phyloP scores from a whole-genome alignment of 495 filamentous ascomycete species.

The Aspergillus haitiensis region DNA sequence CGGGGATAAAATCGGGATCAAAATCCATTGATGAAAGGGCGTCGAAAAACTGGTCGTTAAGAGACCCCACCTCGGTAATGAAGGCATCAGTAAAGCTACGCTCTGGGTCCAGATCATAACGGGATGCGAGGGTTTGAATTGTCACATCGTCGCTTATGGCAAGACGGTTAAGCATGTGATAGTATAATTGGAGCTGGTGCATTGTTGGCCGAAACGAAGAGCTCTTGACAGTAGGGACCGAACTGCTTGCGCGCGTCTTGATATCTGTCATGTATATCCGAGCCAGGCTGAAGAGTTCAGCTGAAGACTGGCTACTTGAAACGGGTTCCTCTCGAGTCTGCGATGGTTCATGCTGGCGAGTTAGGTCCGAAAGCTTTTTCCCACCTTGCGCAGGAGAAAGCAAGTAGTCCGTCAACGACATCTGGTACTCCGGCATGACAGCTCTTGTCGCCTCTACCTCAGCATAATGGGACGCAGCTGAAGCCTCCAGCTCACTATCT shows the following conservation, averaged over 20 bases:
- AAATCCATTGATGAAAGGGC: conserved; percentile 35
- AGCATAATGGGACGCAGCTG: conserved; percentile 38
- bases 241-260: conserved; percentile 71
- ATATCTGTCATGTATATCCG: conserved; percentile 80
- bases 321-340: conserved; percentile 12
- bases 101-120: conserved; percentile 66
- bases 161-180: conserved; percentile 75
- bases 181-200: conserved; percentile 90
- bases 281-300: conserved; percentile 32
- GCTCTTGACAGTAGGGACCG: conserved; percentile 60
- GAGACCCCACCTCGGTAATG: conserved; percentile 69
- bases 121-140: conserved; percentile 61
- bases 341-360: conserved; percentile 12
- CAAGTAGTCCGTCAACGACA: conserved; percentile 53
- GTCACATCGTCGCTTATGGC: conserved; percentile 67
- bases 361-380: conserved; percentile 36
- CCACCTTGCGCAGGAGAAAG: conserved; percentile 45
- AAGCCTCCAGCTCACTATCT: conserved; percentile 63
- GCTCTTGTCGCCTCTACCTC: conserved; percentile 35
- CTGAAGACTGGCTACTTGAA: conserved; percentile 21
- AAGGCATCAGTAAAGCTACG: conserved; percentile 74
- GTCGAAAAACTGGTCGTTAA: conserved; percentile 61
- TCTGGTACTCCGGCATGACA: conserved; percentile 53
- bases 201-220: conserved; percentile 72
- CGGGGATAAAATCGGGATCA: conserved; percentile 33